phyloP scores from a whole-genome alignment of 805 yeast genomes.

The Kodamaea jinghongensis region DNA sequence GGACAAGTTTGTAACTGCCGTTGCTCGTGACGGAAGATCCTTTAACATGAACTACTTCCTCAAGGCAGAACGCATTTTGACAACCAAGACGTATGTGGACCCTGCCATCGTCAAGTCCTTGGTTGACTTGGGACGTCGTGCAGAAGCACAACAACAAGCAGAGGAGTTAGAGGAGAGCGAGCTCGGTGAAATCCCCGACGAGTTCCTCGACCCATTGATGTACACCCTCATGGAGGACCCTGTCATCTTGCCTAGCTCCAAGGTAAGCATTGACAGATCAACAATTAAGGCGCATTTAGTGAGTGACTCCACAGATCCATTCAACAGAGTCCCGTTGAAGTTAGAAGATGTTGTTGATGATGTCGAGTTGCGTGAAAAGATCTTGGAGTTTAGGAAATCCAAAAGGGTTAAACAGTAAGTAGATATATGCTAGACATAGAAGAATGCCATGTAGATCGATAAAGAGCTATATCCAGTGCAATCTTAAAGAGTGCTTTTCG shows the following conservation, averaged over 20 bases:
- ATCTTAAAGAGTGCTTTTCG: too few species aligned
- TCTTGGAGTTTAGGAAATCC: slow-evolving; percentile 52
- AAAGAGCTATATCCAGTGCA: too few species aligned
- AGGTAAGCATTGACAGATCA: slow-evolving; percentile 79
- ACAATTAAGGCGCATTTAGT: slow-evolving; percentile 91
- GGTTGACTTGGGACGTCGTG: slow-evolving; percentile 57
- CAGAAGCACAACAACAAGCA: slow-evolving; percentile 53
- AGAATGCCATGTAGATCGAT: too few species aligned
- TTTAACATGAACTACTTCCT: slow-evolving; percentile 64
- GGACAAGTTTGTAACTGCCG: slow-evolving; percentile 68
- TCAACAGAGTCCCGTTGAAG: slow-evolving; percentile 87
- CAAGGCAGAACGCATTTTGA: slow-evolving; percentile 68
- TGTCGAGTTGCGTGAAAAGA: slow-evolving; percentile 60
- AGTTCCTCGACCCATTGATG: slow-evolving; percentile 95
- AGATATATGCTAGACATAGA: neutral
- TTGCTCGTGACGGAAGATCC: slow-evolving; percentile 90
- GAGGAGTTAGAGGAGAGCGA: slow-evolving; percentile 85
- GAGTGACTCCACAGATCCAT: slow-evolving; percentile 96
- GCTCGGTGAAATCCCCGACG: slow-evolving; percentile 93
- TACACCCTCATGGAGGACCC: slow-evolving; percentile 95
- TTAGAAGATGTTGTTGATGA: slow-evolving; percentile 86
- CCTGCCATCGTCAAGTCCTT: slow-evolving; percentile 51
- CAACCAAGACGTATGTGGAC: slow-evolving; percentile 48
- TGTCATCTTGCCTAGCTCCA: slow-evolving; percentile 86
- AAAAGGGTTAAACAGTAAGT: slow-evolving; percentile 24